Base-by-base conservation (phyloP, 306 rosid species). In the Psophocarpus tetragonolobus region DNA sequence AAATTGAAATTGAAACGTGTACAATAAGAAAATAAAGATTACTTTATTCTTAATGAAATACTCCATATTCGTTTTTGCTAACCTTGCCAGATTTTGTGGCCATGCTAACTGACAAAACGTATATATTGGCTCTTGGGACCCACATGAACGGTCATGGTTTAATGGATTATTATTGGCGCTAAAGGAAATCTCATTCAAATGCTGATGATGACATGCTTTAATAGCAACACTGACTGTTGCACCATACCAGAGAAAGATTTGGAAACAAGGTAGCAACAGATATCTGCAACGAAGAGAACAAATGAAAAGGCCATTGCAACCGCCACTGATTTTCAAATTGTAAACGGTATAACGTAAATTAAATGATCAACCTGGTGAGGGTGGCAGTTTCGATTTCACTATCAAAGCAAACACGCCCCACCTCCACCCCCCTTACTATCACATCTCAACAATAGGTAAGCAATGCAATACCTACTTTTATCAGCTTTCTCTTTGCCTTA, bases 401-500 rank as follows among this genome's bases (percentile, higher is more conserved):
- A 1, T 91, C 92, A 87, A 87, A 81, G 87, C 66, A 47, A 24
- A 60, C 41, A 35, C 73, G 15, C 74, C 70, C 74, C 73, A 8
- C 74, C 70, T 70, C 18, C 18, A 17, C 47, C 78, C 68, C 68
- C 78, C 68, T 64, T 58, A 67, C 81, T 73, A 72, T 78, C 73
- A 74, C 66, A 63, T 82, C 76, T 61, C 81, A 76, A 76, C 88
- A 82, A 63, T 61, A 73, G 80, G 36, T 77, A 47, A 73, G 82
- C 82, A 87, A 68, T n/a, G 83, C 54, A 66, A 8, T 76, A 92
- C 97, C 96, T 82, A 89, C 93, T 85, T 84, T 20, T 11, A 13
- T 67, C 54, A 56, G 72, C 57, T 68, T 80, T 89, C 85, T 83
- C 97, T 91, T 92, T 88, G 79, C 78, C 91, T 91, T 92, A 83